Conservation (phyloP, 2,329 filamentous ascomycete genomes). For the Monosporascus sp. region DNA sequence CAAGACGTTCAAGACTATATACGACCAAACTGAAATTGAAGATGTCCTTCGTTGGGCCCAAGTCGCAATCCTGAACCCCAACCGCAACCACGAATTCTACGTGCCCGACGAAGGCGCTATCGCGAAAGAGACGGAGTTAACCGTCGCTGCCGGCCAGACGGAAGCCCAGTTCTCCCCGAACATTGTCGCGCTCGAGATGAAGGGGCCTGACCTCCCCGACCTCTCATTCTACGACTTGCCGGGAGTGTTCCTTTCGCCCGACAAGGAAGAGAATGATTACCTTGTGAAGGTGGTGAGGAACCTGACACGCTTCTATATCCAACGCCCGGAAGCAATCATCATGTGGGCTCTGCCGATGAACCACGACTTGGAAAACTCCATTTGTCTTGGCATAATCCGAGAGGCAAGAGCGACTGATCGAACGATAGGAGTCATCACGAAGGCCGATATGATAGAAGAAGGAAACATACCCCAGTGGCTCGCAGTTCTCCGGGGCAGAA, state of each 20-base stretch:
- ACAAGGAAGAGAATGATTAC: constrained; percentile 59
- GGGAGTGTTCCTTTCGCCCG: constrained; percentile 69
- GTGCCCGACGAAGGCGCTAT: constrained; percentile 45
- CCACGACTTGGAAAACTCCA: constrained; percentile 70
- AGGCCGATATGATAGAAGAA: constrained; percentile 65
- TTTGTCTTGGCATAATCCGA: constrained; percentile 60
- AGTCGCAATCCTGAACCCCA: constrained; percentile 68
- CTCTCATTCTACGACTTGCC: constrained; percentile 83
- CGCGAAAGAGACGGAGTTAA: constrained; percentile 30
- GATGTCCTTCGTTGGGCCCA: constrained; percentile 69
- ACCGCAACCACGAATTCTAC: constrained; percentile 45
- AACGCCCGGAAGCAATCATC: constrained; percentile 65
- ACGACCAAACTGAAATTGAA: constrained; percentile 58
- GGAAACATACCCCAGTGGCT: constrained; percentile 53
- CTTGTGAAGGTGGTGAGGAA: constrained; percentile 68
- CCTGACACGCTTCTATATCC: constrained; percentile 65
- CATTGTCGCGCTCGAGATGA: constrained; percentile 70
- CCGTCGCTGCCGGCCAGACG: constrained; percentile 35
- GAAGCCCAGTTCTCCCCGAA: constrained; percentile 76
- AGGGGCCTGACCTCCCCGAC: constrained; percentile 63
- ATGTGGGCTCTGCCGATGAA: constrained; percentile 76
- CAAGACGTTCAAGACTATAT: constrained; percentile 59
- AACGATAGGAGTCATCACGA: constrained; percentile 75
- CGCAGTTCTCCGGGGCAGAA: constrained; percentile 55
- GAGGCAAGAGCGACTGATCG: constrained; percentile 50